A percentile compares a stretch with the other conserved stretches of the same genome.
These are phyloP conservation scores for Picea sitchensis DNA, from an alignment of 75 land plant species.

Conservation along the genomic window DNA sequence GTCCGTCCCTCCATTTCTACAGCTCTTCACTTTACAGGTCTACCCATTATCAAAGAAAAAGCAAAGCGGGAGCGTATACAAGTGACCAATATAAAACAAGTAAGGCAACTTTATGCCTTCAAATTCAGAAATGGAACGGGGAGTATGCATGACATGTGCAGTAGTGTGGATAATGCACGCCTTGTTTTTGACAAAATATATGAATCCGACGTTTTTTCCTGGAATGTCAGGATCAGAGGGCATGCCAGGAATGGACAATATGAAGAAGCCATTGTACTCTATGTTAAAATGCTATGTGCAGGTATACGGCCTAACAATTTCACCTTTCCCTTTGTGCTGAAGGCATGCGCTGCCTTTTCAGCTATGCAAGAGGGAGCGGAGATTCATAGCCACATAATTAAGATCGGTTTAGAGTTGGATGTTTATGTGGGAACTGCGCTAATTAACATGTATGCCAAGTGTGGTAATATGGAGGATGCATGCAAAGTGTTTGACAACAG, in stretches of 20 bases:
- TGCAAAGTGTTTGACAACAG: slow-evolving; percentile 43
- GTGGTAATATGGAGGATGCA: slow-evolving; percentile 24
- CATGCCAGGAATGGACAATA: slow-evolving; percentile 39
- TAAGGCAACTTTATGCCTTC: no score
- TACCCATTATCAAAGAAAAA: no score
- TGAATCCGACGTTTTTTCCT: slow-evolving; percentile 29
- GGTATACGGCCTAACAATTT: slow-evolving; percentile 49
- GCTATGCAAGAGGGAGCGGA: slow-evolving; percentile 42
- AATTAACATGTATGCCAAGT: slow-evolving; percentile 44
- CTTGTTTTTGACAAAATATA: slow-evolving; percentile 58
- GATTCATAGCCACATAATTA: slow-evolving; percentile 52
- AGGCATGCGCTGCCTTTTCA: slow-evolving; percentile 58
- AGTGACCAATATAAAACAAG: no score
- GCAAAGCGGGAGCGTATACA: no score
- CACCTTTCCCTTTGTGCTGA: slow-evolving; percentile 56
- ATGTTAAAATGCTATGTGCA: slow-evolving; percentile 56
- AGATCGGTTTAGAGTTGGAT: slow-evolving; percentile 25
- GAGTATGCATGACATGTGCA: slow-evolving; percentile 2
- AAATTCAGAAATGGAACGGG: not conserved
- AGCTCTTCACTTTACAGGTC: no score
- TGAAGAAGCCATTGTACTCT: slow-evolving; percentile 62
- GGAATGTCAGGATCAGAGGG: slow-evolving; percentile 64
- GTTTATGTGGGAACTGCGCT: slow-evolving; percentile 48
- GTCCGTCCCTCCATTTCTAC: no score
- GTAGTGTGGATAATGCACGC: slow-evolving; percentile 39